These are phyloP conservation scores for Pestalotiopsis sp. DNA, from an alignment of 2,329 filamentous ascomycete species.

Conservation along the genomic window DNA sequence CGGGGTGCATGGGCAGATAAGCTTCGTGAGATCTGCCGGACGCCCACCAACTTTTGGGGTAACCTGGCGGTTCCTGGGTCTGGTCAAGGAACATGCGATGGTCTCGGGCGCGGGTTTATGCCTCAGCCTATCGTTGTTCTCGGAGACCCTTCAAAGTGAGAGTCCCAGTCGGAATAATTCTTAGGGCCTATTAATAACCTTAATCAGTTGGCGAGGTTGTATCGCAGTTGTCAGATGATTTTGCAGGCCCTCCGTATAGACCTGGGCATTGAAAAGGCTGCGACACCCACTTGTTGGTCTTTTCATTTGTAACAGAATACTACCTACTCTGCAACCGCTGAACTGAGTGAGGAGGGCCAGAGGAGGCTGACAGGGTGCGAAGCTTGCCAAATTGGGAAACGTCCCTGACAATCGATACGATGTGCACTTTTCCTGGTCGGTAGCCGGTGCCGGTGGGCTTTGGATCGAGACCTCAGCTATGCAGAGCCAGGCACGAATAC, in stretches of 20 bases:
- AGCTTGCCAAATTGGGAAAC: background rate
- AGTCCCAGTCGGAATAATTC: background rate
- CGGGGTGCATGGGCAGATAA: constrained; percentile 3
- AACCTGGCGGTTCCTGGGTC: background rate
- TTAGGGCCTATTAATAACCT: background rate
- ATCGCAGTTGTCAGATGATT: background rate
- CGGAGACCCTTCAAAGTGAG: background rate
- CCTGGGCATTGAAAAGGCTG: background rate
- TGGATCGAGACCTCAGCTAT: background rate
- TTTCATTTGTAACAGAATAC: background rate
- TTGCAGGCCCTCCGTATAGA: background rate
- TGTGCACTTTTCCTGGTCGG: background rate
- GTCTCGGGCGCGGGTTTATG: background rate
- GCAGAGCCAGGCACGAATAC: background rate
- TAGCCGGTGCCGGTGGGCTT: background rate
- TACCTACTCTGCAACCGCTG: background rate
- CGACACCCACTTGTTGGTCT: background rate
- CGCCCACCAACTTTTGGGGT: background rate
- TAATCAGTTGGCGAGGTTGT: background rate
- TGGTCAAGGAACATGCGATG: background rate
- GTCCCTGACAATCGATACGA: background rate
- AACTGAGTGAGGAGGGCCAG: background rate
- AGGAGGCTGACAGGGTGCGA: background rate
- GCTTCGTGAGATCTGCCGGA: background rate
- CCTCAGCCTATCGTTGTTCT: background rate